Conservation (phyloP, 1,284 basidiomycete species). For the Ceratobasidium sp. region DNA sequence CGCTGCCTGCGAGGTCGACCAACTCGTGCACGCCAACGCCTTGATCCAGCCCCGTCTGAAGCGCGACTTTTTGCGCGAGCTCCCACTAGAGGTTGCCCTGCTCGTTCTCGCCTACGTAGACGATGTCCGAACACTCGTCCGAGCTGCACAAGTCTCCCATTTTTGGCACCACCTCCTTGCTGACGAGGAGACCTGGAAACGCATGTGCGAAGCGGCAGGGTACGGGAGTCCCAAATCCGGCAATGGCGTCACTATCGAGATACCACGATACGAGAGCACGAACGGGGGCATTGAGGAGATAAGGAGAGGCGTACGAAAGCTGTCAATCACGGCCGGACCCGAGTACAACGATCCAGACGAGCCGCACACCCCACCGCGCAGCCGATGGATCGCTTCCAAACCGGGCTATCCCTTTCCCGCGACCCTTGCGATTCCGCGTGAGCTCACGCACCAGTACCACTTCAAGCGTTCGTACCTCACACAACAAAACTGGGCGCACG, state of each 20-base stretch:
- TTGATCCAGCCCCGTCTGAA: conserved; percentile 83
- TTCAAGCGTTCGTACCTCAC: conserved; percentile 84
- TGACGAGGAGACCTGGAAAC: conserved; percentile 88
- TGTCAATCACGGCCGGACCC: conserved; percentile 19
- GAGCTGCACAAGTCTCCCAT: conserved; percentile 78
- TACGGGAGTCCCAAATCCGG: conserved; percentile 56
- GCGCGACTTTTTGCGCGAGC: conserved; percentile 83
- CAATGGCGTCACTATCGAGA: neutral
- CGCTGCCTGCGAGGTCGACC: conserved; percentile 72
- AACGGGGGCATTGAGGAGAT: conserved; percentile 43
- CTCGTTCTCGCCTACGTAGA: conserved; percentile 86
- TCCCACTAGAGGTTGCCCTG: conserved; percentile 87
- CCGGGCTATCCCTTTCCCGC: conserved; percentile 42
- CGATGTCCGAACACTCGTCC: conserved; percentile 78
- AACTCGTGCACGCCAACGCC: conserved; percentile 81
- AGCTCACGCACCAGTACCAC: conserved; percentile 66
- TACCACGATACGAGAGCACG: conserved; percentile 12
- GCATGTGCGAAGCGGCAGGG: conserved; percentile 74
- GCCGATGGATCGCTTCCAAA: conserved; percentile 38
- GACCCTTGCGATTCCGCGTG: conserved; percentile 28
- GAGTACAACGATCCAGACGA: conserved; percentile 39
- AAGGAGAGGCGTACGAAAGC: conserved; percentile 22
- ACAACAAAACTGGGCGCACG: conserved; percentile 85
- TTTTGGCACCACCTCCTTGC: conserved; percentile 82
- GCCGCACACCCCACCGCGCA: conserved; percentile 15